Conservation (phyloP, 2,329 filamentous ascomycete genomes). For the Uncinocarpus reesii region DNA sequence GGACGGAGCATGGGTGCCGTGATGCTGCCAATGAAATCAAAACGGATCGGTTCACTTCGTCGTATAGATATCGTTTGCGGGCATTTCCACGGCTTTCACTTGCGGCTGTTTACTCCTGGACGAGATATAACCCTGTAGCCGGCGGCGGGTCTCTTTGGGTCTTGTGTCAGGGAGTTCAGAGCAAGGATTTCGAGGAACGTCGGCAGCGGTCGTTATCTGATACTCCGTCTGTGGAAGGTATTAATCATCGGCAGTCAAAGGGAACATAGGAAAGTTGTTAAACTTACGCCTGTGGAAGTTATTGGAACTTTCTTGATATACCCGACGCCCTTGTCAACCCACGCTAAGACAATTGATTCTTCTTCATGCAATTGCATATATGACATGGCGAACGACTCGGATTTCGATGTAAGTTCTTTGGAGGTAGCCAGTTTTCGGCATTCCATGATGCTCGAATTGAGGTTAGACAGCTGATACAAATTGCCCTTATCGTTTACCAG, state of each 20-base stretch:
- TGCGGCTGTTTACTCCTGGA: slow-evolving; percentile 2
- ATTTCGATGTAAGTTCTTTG: slow-evolving; percentile 32
- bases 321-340: slow-evolving; percentile 32
- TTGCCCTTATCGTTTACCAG: slow-evolving; percentile 36
- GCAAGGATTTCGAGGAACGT: background rate
- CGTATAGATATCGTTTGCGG: slow-evolving; percentile 14
- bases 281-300: slow-evolving; percentile 15
- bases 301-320: slow-evolving; percentile 23
- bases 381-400: slow-evolving; percentile 31
- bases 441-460: slow-evolving; percentile 34
- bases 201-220: slow-evolving; percentile 4
- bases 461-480: slow-evolving; percentile 31
- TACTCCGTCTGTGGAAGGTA: slow-evolving; percentile 3
- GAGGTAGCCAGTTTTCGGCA: slow-evolving; percentile 29
- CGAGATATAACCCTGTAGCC: background rate
- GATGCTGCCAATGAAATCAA: background rate
- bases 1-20: too few relatives aligned
- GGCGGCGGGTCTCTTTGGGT: background rate
- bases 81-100: slow-evolving; percentile 10
- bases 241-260: background rate
- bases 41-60: slow-evolving; percentile 1
- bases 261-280: background rate
- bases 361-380: slow-evolving; percentile 33
- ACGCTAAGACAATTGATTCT: slow-evolving; percentile 32
- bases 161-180: slow-evolving; percentile 8